phyloP scores from a whole-genome alignment of 805 yeast genomes.

The Metschnikowia lachancei region DNA sequence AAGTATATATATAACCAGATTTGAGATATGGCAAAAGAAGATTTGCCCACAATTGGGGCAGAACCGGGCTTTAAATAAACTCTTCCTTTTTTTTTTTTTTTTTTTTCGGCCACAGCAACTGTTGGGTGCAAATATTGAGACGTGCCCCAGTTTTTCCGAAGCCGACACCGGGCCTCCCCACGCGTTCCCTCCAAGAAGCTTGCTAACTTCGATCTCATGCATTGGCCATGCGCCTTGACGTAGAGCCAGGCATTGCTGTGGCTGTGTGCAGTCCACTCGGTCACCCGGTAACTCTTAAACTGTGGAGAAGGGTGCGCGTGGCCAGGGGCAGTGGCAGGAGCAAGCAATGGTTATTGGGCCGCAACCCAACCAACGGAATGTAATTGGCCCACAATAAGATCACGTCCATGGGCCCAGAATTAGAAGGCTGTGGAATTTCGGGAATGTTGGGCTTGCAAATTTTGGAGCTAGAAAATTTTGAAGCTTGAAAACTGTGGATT shows the following conservation, averaged over 20 bases:
- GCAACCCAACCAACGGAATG: neutral
- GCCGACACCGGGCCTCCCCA: neutral
- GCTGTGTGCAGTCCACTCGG: neutral
- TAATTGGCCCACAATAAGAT: too few species aligned
- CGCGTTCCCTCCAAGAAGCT: neutral
- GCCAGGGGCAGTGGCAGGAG: neutral
- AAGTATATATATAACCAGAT: neutral
- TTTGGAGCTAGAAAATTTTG: too few species aligned
- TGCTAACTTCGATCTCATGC: neutral
- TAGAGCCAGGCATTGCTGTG: neutral
- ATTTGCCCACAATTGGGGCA: neutral
- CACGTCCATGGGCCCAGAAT: too few species aligned
- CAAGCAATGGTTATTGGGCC: neutral
- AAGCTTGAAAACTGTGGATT: too few species aligned
- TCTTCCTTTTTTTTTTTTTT: neutral
- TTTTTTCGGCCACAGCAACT: constrained; percentile 5
- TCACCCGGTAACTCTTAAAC: neutral
- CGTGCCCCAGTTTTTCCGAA: neutral
- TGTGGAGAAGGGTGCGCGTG: neutral
- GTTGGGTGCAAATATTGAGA: constrained; percentile 11
- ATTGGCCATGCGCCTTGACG: neutral
- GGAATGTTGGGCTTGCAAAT: too few species aligned
- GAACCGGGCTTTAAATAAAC: neutral
- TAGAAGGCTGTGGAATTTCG: too few species aligned
- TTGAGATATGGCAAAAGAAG: neutral